phyloP scores from a whole-genome alignment of 2,329 filamentous ascomycete species.

The Alternaria arborescens region DNA sequence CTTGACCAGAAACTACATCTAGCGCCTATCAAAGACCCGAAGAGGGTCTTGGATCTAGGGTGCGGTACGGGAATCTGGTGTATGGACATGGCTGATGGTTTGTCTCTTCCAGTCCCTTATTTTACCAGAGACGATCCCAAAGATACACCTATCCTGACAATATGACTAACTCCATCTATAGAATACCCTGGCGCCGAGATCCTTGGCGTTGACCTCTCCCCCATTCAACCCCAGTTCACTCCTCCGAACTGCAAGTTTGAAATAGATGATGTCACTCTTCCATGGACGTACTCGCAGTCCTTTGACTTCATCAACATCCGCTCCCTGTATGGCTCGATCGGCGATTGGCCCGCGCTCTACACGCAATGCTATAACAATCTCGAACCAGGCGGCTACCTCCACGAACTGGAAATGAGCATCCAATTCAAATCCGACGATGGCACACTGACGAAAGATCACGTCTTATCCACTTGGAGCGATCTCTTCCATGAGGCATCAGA shows the following conservation, averaged over 20 bases:
- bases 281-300: conserved; percentile 48
- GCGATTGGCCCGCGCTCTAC: conserved; percentile 54
- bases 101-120: not conserved
- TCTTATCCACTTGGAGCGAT: conserved; percentile 35
- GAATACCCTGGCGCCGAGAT: conserved; percentile 49
- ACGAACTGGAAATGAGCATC: conserved; percentile 54
- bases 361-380: conserved; percentile 35
- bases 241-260: conserved; percentile 57
- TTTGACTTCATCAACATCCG: conserved; percentile 57
- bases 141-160: not conserved
- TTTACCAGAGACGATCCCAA: not conserved
- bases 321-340: conserved; percentile 54
- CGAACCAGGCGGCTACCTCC: conserved; percentile 51
- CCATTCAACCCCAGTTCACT: conserved; percentile 57
- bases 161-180: not conserved
- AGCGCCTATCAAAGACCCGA: conserved; percentile 32
- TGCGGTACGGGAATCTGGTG: conserved; percentile 44
- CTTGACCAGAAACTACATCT: conserved; percentile 35
- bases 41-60: conserved; percentile 34
- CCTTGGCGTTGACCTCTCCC: conserved; percentile 57
- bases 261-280: conserved; percentile 54
- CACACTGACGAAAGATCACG: conserved; percentile 43
- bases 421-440: conserved; percentile 52
- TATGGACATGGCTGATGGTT: conserved; percentile 38
- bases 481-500: conserved; percentile 36